Evolutionary conservation across 305 asterid species (phyloP).

Genomic region (Vinca major): DNA sequence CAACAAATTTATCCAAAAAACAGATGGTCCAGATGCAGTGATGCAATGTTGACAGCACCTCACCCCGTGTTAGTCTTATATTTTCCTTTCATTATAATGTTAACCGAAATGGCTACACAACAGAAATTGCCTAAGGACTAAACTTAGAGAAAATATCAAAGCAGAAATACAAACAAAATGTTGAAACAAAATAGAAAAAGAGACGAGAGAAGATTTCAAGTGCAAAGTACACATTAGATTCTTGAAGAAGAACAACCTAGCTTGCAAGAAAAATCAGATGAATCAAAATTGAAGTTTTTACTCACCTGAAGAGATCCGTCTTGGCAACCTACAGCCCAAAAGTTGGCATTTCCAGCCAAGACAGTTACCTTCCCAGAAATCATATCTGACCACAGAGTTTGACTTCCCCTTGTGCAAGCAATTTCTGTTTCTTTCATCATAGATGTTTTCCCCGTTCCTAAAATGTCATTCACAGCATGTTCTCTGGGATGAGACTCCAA

Average conservation of each 20-base stretch:
- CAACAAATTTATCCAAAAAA: not conserved
- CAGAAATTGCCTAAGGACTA: not conserved
- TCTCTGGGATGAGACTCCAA: constrained; percentile 90
- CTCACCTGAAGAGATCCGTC: constrained; percentile 94
- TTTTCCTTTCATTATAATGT: not conserved
- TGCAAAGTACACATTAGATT: not conserved
- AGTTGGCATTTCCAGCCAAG: constrained; percentile 90
- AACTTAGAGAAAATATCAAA: not conserved
- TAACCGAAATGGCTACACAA: no score
- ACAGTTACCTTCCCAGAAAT: constrained; percentile 81
- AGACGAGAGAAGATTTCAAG: not conserved
- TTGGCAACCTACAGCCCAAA: constrained; percentile 97
- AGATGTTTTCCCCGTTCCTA: constrained; percentile 52
- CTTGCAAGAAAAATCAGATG: not conserved
- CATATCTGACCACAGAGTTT: constrained; percentile 79
- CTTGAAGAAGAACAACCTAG: not conserved
- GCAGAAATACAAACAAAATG: not conserved
- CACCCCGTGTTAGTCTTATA: not conserved
- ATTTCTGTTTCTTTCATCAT: constrained; percentile 71
- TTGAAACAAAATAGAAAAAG: not conserved
- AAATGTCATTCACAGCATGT: constrained; percentile 64
- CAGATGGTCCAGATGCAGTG: not conserved
- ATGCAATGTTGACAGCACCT: not conserved
- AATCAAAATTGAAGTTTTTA: not conserved
- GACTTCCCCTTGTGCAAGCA: constrained; percentile 54